phyloP scores from a whole-genome alignment of 306 rosid genomes.

The Ormosia emarginata region DNA sequence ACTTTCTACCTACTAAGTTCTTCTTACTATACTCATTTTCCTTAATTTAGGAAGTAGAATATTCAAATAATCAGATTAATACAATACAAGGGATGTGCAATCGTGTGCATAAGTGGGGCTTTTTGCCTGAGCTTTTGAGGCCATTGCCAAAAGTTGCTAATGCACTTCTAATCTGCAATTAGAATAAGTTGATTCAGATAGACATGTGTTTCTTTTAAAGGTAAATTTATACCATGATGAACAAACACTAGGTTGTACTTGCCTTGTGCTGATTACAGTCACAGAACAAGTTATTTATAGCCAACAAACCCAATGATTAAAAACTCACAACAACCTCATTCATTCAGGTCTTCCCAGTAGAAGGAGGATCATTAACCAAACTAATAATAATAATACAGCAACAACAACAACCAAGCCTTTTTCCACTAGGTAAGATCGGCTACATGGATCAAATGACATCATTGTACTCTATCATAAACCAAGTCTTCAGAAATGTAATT shows the following conservation, averaged over 20 bases:
- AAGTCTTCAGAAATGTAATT: too few relatives aligned
- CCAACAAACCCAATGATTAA: background rate
- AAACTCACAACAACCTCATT: background rate
- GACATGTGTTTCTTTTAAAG: background rate
- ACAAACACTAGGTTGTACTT: background rate
- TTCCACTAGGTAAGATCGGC: too few relatives aligned
- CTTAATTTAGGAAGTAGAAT: background rate
- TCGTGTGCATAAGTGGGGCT: background rate
- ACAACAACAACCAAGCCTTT: too few relatives aligned
- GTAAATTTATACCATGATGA: background rate
- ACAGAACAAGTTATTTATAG: background rate
- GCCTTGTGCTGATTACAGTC: background rate
- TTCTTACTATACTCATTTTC: too few relatives aligned
- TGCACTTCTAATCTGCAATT: background rate
- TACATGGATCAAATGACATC: too few relatives aligned
- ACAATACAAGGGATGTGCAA: background rate
- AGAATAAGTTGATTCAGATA: background rate
- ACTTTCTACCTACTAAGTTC: background rate
- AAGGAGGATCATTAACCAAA: background rate
- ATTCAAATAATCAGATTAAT: background rate
- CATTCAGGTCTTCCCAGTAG: too few relatives aligned
- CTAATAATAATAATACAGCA: too few relatives aligned
- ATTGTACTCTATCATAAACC: too few relatives aligned
- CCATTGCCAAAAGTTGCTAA: background rate
- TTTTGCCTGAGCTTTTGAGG: background rate